Base-by-base conservation (phyloP, 306 rosid genomes). In the Mimosa bimucronata region DNA sequence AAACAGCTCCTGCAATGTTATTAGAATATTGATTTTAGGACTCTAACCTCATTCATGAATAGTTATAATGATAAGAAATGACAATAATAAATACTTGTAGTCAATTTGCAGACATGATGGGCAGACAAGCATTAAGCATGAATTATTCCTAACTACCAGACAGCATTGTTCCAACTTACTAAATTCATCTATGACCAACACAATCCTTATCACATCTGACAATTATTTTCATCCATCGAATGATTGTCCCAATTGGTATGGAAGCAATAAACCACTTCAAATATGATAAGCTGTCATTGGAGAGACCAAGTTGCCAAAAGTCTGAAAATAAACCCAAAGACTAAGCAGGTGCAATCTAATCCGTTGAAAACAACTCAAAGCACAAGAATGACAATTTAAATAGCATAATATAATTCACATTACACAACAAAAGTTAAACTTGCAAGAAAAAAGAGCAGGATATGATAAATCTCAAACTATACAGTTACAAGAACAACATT, bases 131-230 rank as follows among this genome's bases (percentile, higher is more conserved):
- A 23, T 21, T 8, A 71, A 31, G 21, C 34, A 46, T 26, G 9
- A 1, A 15, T 29, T 45, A 46, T 16, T 8, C 61, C 45, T 3
- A 10, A 46, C 42, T 8, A 16, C 26, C 4, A 16, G 61, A 71
- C 41, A 46, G 46, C 26, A 45, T 71, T 71, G 40, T 46, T 46
- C 75, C 61, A 28, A 46, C 48, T 44, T 25, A 44, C 66, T 74
- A 73, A 31, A 18, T 41, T n/a, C n/a, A n/a, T n/a, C n/a, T n/a
- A n/a, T n/a, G n/a, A n/a, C n/a, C n/a, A n/a, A n/a, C n/a, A n/a
- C n/a, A n/a, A n/a, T n/a, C n/a, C n/a, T n/a, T n/a, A n/a, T n/a
- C n/a, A n/a, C n/a, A n/a, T n/a, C n/a, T n/a, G n/a, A n/a, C n/a
- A n/a, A n/a, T n/a, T n/a, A n/a, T n/a, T n/a, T n/a, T n/a, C n/a